Evolutionary conservation across 768 basidiomycete genomes (phyloP).

Genomic region (Xanthoconium purpureum): DNA sequence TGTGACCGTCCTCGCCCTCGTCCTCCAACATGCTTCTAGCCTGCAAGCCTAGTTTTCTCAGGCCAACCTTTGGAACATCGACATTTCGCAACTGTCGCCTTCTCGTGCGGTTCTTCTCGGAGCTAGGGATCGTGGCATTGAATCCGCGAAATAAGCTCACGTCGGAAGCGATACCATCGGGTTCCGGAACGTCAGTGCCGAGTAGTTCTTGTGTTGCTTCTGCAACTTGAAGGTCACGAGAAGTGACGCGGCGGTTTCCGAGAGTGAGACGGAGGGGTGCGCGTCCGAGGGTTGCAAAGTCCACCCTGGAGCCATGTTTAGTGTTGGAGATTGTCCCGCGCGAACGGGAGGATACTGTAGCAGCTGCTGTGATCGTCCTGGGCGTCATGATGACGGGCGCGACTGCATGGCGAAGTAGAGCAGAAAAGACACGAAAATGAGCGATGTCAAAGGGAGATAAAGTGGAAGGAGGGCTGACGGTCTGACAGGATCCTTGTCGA

Average conservation of each 20-base stretch:
- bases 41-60: conserved; percentile 76
- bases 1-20: conserved; percentile 55
- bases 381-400: conserved; percentile 91
- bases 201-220: conserved; percentile 81
- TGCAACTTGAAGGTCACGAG: conserved; percentile 78
- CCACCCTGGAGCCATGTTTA: conserved; percentile 41
- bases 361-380: conserved; percentile 68
- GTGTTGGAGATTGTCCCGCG: conserved; percentile 33
- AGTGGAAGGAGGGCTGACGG: conserved; percentile 44
- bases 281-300: conserved; percentile 78
- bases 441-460: background rate
- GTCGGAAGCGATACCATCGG: conserved; percentile 62
- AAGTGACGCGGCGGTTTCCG: conserved; percentile 66
- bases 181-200: conserved; percentile 67
- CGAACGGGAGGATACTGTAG: conserved; percentile 59
- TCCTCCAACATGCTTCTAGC: conserved; percentile 65
- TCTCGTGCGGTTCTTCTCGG: conserved; percentile 73
- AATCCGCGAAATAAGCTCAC: conserved; percentile 88
- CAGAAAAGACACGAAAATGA: background rate
- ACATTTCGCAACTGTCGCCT: conserved; percentile 78
- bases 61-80: conserved; percentile 69
- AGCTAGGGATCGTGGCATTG: conserved; percentile 90
- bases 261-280: conserved; percentile 70
- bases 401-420: conserved; percentile 40
- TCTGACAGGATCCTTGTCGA: conserved; percentile 73